phyloP scores from a whole-genome alignment of 2,329 filamentous ascomycete genomes.

The Myriosclerotinia curreyana region DNA sequence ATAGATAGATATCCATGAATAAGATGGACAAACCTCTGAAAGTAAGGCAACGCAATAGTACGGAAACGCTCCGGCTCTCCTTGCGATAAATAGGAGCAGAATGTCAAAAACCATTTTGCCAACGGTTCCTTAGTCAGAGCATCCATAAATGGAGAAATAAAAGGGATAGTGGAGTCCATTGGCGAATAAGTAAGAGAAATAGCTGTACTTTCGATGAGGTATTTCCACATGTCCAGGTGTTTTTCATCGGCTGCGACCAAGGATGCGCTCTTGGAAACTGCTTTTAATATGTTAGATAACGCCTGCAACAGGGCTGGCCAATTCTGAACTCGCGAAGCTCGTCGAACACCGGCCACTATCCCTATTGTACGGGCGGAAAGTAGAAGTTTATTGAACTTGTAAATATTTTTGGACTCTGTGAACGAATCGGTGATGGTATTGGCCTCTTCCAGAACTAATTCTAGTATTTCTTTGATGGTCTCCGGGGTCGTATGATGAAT shows the following conservation, averaged over 20 bases:
- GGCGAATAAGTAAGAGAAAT: slow-evolving; percentile 73
- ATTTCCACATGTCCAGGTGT: slow-evolving; percentile 52
- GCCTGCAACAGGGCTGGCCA: slow-evolving; percentile 66
- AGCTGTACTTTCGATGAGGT: slow-evolving; percentile 55
- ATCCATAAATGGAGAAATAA: slow-evolving; percentile 63
- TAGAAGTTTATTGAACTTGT: slow-evolving; percentile 45
- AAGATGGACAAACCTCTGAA: slow-evolving; percentile 60
- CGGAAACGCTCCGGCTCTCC: slow-evolving; percentile 72
- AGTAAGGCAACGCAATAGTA: slow-evolving; percentile 72
- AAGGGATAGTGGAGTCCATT: slow-evolving; percentile 73
- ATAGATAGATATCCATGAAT: not conserved
- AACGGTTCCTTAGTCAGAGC: slow-evolving; percentile 63
- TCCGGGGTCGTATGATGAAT: slow-evolving; percentile 77
- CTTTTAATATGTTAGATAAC: slow-evolving; percentile 52
- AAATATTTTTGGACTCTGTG: slow-evolving; percentile 37
- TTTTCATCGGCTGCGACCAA: slow-evolving; percentile 33
- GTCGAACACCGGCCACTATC: slow-evolving; percentile 72
- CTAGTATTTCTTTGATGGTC: slow-evolving; percentile 67
- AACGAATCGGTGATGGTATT: slow-evolving; percentile 42
- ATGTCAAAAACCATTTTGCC: slow-evolving; percentile 73
- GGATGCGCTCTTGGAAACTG: slow-evolving; percentile 44
- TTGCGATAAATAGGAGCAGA: slow-evolving; percentile 78
- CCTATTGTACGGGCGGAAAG: slow-evolving; percentile 61
- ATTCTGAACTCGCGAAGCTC: slow-evolving; percentile 67
- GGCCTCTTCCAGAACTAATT: slow-evolving; percentile 55